These are phyloP conservation scores for Dothiorella sarmentorum DNA, from an alignment of 2,329 filamentous ascomycete genomes.

Conservation along the genomic window DNA sequence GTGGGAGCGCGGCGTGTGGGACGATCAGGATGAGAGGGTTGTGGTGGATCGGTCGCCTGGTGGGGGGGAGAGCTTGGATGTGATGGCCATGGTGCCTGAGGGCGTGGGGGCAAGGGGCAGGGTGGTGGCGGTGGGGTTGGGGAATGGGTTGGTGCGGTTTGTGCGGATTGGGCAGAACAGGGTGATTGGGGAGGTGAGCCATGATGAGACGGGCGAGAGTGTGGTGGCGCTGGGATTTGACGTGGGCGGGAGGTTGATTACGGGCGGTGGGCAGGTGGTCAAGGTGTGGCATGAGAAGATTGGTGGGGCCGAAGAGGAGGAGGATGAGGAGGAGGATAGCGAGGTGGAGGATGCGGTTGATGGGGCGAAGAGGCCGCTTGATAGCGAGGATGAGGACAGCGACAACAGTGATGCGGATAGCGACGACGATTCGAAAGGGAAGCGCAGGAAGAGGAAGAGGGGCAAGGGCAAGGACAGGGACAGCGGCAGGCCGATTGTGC, in stretches of 20 bases:
- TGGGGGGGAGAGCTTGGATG: slow-evolving; percentile 76
- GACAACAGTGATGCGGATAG: slow-evolving; percentile 21
- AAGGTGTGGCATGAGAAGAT: slow-evolving; percentile 84
- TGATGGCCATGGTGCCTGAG: slow-evolving; percentile 68
- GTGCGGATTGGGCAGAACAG: slow-evolving; percentile 72
- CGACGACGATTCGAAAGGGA: slow-evolving; percentile 44
- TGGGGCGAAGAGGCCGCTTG: slow-evolving; percentile 28
- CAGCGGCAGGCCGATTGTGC: slow-evolving; percentile 27
- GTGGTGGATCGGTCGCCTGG: slow-evolving; percentile 59
- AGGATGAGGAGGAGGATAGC: slow-evolving; percentile 27
- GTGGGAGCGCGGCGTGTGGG: slow-evolving; percentile 94
- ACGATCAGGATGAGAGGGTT: slow-evolving; percentile 88
- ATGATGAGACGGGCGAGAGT: slow-evolving; percentile 73
- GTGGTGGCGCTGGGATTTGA: slow-evolving; percentile 83
- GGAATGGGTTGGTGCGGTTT: slow-evolving; percentile 74
- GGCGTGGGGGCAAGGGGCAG: slow-evolving; percentile 64
- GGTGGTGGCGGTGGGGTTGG: slow-evolving; percentile 74
- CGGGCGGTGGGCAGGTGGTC: slow-evolving; percentile 77
- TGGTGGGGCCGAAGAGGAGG: slow-evolving; percentile 40
- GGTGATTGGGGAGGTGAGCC: slow-evolving; percentile 64
- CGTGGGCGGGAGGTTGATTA: slow-evolving; percentile 80
- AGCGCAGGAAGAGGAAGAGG: slow-evolving; percentile 44
- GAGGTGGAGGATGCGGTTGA: slow-evolving; percentile 45
- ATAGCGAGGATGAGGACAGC: slow-evolving; percentile 41
- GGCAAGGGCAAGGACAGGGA: slow-evolving; percentile 33